Evolutionary conservation across 2,329 filamentous ascomycete genomes (phyloP), one percentile per base, ranked within the genome.

Genomic region (Zasmidium citrigriseum): DNA sequence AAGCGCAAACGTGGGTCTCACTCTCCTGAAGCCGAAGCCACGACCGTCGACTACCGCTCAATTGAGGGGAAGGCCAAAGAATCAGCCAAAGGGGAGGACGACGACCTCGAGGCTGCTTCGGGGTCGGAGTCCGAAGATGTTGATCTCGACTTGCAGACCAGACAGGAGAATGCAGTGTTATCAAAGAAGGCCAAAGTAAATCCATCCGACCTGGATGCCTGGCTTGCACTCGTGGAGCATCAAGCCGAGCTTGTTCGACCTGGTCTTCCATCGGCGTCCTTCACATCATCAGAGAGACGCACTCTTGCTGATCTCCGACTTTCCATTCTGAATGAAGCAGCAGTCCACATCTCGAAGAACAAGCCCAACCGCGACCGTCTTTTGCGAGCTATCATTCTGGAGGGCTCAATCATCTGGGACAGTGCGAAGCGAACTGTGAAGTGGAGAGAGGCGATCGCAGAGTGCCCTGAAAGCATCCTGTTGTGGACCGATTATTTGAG

Each of bases 261-360:
- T 22, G 78, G 79, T 46, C 70, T 68, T 60, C 77, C 76, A 68
- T 80, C 70, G 45, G 78, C 74, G 41, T 73, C 69, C 25, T 76
- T 80, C 22, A 86, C 85, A 0, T 77, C 78, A 24, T 84, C 86
- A 2, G 89, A 95, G 68, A 77, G 79, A 52, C 83, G 82, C 61
- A 88, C 88, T 61, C 84, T 90, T 55, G 87, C 91, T 2, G 89
- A 95, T 63, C 86, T 96, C 55, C 93, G 91, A 64, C 77, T 96
- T 2, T 86, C 88, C 1, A 85, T 96, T 60, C 90, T 93, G 60
- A 86, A 93, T 63, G 87, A 91, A 60, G 93, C 93, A 0, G 73
- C 96, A 7, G 76, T 79, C 11, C 83, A 88, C 47, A 79, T 84
- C 4, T 71, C 72, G 0, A 74, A 77, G 0, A 66, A 76, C 34